Percentiles rank a stretch among this genome's conserved stretches.
Conservation (phyloP, 495 filamentous ascomycete genomes). For the Trichoderma virens region DNA sequence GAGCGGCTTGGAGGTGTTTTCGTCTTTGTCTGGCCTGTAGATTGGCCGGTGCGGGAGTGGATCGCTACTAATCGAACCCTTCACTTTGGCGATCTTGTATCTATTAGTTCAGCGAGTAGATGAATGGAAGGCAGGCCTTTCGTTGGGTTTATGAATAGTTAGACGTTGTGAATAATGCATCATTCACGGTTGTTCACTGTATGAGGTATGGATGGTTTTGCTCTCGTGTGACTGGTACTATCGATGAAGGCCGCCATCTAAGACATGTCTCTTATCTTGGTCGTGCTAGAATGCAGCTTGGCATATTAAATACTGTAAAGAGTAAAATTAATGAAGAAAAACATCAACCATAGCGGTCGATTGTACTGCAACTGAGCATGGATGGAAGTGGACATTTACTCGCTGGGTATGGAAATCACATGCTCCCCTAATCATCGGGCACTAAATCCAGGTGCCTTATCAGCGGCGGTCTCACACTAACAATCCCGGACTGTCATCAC, state of each 20-base stretch:
- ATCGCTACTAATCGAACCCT: background rate
- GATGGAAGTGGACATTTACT: too few relatives aligned
- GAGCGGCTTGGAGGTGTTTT: background rate
- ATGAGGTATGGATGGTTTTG: too few relatives aligned
- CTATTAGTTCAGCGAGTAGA: background rate
- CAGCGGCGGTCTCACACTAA: background rate
- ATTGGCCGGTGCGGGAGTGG: background rate
- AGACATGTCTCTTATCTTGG: too few relatives aligned
- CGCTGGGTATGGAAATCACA: too few relatives aligned
- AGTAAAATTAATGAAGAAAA: too few relatives aligned
- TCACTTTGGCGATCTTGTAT: background rate
- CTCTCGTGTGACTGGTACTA: background rate
- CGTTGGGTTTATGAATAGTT: background rate
- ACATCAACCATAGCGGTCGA: too few relatives aligned
- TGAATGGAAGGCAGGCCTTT: background rate
- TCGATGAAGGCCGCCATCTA: too few relatives aligned
- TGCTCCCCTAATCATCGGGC: too few relatives aligned
- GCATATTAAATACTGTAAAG: too few relatives aligned
- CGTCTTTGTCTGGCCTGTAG: background rate
- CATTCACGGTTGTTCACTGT: too few relatives aligned
- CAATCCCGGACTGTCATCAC: background rate
- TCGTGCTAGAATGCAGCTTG: too few relatives aligned
- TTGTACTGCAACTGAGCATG: too few relatives aligned
- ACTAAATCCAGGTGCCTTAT: background rate
- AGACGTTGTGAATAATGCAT: background rate